Percentiles rank a stretch among this genome's conserved stretches.
Conservation (phyloP, 2,329 filamentous ascomycete species). For the Aspergillus phoenicis region DNA sequence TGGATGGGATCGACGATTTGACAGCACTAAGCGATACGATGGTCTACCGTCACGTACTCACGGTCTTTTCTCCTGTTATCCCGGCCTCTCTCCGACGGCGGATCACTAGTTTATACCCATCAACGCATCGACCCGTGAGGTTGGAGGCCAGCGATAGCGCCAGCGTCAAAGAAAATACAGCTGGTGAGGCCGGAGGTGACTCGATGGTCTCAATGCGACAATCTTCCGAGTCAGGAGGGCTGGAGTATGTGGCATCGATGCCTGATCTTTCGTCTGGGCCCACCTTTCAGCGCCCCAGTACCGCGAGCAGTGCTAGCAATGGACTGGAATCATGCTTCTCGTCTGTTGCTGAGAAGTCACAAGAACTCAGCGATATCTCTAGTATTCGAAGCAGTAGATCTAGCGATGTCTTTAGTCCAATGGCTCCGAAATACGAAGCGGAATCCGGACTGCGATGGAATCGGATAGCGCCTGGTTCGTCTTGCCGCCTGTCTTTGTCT, state of each 20-base stretch:
- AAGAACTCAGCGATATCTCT: conserved; percentile 26
- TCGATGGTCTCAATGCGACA: neutral
- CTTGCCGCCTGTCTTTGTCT: neutral
- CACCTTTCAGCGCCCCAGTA: conserved; percentile 13
- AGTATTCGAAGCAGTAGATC: conserved; percentile 18
- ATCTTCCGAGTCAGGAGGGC: neutral
- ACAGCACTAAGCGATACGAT: conserved; percentile 15
- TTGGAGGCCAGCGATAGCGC: conserved; percentile 2
- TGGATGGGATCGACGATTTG: conserved; percentile 5
- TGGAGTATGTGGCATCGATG: neutral
- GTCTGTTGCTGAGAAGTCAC: conserved; percentile 20
- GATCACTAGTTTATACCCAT: conserved; percentile 28
- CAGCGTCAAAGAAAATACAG: conserved; percentile 3
- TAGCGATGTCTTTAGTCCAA: conserved; percentile 15
- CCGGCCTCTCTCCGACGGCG: conserved; percentile 34
- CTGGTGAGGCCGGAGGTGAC: neutral
- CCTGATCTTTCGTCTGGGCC: conserved; percentile 4
- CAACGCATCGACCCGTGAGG: conserved; percentile 12
- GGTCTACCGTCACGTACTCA: conserved; percentile 23
- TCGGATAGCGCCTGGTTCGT: conserved; percentile 37
- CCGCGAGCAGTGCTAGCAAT: conserved; percentile 16
- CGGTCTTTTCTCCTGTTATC: conserved; percentile 23
- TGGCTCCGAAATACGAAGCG: conserved; percentile 30
- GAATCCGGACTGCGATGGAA: conserved; percentile 40
- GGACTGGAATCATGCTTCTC: conserved; percentile 11